Base-by-base conservation (phyloP, 805 yeast genomes). In the Candida qinlingensis region DNA sequence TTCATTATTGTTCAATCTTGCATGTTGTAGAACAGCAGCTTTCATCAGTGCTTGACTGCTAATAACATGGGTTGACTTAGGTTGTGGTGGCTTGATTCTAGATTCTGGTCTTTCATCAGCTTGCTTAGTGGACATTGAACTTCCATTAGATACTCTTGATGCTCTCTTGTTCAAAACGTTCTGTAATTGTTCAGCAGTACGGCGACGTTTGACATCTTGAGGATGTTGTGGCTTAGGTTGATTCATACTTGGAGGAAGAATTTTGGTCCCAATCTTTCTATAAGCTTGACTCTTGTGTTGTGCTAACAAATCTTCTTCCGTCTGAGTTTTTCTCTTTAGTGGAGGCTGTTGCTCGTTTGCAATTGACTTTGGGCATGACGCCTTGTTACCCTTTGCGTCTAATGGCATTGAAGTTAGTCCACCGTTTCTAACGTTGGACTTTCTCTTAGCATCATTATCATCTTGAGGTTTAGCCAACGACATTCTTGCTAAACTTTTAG, bases 21-120 rank as follows among this genome's bases (percentile, higher is more conserved):
- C 68, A 49, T 64, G 61, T 37, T 67, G 69, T 28, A 62, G 33
- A 7, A 66, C 60, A 0, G 71, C 66, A 2, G 66, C 58, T 50
- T 63, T 69, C 66, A 67, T 61, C 44, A 68, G 56, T 4, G 55
- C 57, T 36, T 57, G 60, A 19, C 56, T 51, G 30, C 37, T 54
- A 12, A 47, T 44, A 2, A 39, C 29, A 31, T 47, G 47, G 2
- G 43, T 41, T 37, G 45, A 45, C 39, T 54, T 60, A 38, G 40
- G 37, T 13, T 41, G 47, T 39, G 33, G 46, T 7, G 34, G 11
- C 11, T 31, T 31, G 34, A 9, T 46, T 4, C 45, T 37, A 19
- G 43, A 10, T 11, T 39, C 41, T 10, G 37, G 34, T 39, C 40
- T 25, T 34, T 44, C 43, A 25, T 44, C 30, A 6, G 41, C 42